Conservation (phyloP, 352 stramenopile species). For the Phytophthora multivora region DNA sequence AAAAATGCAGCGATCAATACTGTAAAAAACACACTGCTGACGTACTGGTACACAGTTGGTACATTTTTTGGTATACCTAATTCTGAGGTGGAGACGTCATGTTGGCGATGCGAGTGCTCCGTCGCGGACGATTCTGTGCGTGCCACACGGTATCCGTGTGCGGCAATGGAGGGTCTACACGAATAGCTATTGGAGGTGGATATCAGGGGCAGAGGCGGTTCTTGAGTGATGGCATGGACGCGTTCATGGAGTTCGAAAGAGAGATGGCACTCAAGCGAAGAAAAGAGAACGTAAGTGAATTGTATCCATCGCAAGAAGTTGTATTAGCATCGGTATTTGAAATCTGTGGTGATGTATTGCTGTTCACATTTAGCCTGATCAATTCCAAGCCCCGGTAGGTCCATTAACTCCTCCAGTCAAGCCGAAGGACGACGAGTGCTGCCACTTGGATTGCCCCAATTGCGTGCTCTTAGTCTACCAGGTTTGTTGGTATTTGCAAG, state of each 20-base stretch:
- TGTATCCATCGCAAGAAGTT: not conserved
- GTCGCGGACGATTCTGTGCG: conserved; percentile 21
- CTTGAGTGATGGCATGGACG: conserved; percentile 63
- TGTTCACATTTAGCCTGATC: conserved; percentile 19
- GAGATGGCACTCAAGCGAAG: conserved; percentile 76
- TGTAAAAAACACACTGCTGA: conserved; percentile 14
- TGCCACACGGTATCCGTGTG: conserved; percentile 10
- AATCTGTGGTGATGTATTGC: not conserved
- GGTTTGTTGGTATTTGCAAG: conserved; percentile 47
- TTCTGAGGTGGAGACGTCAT: conserved; percentile 28
- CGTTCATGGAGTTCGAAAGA: conserved; percentile 87
- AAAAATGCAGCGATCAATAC: conserved; percentile 19
- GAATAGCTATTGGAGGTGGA: not conserved
- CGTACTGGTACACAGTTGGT: conserved; percentile 27
- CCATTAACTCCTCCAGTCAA: conserved; percentile 61
- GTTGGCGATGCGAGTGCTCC: conserved; percentile 27
- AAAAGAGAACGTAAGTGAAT: conserved; percentile 36
- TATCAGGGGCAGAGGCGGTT: conserved; percentile 25
- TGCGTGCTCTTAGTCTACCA: conserved; percentile 88
- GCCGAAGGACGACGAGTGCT: conserved; percentile 84
- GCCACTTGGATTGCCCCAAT: conserved; percentile 84
- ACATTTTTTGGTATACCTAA: conserved; percentile 14
- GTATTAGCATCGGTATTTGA: conserved; percentile 1
- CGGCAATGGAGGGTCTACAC: not conserved
- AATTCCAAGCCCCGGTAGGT: conserved; percentile 15